Evolutionary conservation across 2,329 filamentous ascomycete species (phyloP).

Genomic region (Lachnellula hyalina): DNA sequence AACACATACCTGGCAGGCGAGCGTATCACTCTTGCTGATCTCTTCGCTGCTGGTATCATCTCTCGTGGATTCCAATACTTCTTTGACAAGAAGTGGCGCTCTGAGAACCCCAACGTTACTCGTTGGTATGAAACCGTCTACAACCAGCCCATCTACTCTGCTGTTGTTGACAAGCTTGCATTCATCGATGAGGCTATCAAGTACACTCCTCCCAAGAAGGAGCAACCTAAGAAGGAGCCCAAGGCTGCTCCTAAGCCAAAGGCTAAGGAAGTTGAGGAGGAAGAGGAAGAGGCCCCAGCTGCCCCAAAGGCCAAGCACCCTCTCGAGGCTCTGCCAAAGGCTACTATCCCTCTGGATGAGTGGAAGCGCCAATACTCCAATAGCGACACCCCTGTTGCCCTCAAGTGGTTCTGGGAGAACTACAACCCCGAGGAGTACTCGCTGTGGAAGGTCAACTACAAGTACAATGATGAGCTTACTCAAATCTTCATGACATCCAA

Average conservation of each 20-base stretch:
- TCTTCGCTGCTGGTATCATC: conserved; percentile 76
- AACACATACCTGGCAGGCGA: conserved; percentile 98
- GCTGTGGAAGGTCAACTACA: conserved; percentile 91
- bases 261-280: conserved; percentile 51
- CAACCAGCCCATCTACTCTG: conserved; percentile 88
- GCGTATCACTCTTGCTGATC: conserved; percentile 92
- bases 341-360: conserved; percentile 84
- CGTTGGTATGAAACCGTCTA: conserved; percentile 94
- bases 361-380: conserved; percentile 99
- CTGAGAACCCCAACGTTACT: conserved; percentile 74
- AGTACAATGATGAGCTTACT: conserved; percentile 98
- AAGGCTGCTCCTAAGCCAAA: conserved; percentile 44
- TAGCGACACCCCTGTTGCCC: conserved; percentile 75
- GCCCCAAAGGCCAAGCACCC: conserved; percentile 96
- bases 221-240: conserved; percentile 56
- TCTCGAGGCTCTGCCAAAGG: conserved; percentile 73
- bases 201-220: conserved; percentile 71
- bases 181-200: conserved; percentile 77
- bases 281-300: conserved; percentile 51
- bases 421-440: conserved; percentile 93
- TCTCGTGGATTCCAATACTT: conserved; percentile 88
- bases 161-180: conserved; percentile 67
- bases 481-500: conserved; percentile 99
- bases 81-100: conserved; percentile 86
- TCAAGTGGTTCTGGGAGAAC: conserved; percentile 99